Base-by-base conservation (phyloP, 2,329 filamentous ascomycete species). In the Rhytidhysteron rufulum region DNA sequence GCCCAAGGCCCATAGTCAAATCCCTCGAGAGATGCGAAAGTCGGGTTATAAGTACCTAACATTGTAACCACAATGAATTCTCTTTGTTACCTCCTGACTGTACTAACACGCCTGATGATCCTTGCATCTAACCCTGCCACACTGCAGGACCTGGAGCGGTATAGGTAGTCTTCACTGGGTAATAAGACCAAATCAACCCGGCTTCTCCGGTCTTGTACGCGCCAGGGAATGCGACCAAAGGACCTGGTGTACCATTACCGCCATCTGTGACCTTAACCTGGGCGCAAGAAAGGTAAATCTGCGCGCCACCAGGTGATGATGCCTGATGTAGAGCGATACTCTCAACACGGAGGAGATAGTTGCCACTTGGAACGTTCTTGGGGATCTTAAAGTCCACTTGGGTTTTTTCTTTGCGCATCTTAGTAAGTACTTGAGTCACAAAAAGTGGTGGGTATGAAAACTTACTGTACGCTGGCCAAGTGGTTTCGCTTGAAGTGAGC, bases 251-350 rank as follows among this genome's bases (percentile, higher is more conserved):
- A 47, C 30, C 35, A 18, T 17, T 21, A 5, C 63, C 65, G 27
- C 53, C 52, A 11, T 56, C 59, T 24, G 55, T 59, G 32, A 70
- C 60, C 41, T 58, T 65, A 43, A 72, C 49, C 51, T 71, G 66
- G 18, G 68, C 57, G 52, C 67, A 71, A 48, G 65, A 63, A 55
- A 67, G 64, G 53, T 72, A 72, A 44, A 71, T 62, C 47, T 72
- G 69, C 15, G 68, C 67, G 36, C 67, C 68, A 33, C 54, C 55
- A n/a, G 47, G 29, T 31, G 49, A 41, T 55, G 56, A 47, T 19
- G 59, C 63, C 51, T 70, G 65, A 46, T 72, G 68, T 8, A 71
- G 63, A 30, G 69, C 68, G 41, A 71, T 68, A 46, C 71, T 67
- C 54, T 72, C 69, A 18, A 61, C 60, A 38, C 69, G 65, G 38